Conservation (phyloP, 73 alveolate genomes). For the Symbiodinium pilosum region DNA sequence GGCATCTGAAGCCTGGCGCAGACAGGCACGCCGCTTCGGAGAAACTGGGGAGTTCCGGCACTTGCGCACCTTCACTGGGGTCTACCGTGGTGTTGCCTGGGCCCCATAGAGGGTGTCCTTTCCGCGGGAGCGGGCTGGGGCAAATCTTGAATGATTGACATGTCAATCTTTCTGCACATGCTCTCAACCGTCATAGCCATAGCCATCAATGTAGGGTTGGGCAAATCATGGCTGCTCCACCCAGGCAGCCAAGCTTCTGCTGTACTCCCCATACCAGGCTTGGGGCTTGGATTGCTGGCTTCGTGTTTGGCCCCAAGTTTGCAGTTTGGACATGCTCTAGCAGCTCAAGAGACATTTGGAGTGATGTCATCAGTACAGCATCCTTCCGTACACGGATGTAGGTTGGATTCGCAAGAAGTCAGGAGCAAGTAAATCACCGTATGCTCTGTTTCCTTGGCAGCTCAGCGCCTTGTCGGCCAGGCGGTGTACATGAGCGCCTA, state of each 20-base stretch:
- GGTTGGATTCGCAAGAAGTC: too few species aligned
- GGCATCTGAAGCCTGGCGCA: neutral
- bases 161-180: too few species aligned
- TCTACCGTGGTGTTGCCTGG: constrained; percentile 68
- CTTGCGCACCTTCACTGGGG: constrained; percentile 36
- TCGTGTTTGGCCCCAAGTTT: too few species aligned
- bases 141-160: too few species aligned
- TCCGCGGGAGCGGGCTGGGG: too few species aligned
- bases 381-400: neutral
- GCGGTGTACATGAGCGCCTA: constrained; percentile 92
- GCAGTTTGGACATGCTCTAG: neutral
- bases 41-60: constrained; percentile 44
- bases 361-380: neutral
- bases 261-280: constrained; percentile 81
- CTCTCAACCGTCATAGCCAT: too few species aligned
- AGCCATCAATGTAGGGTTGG: too few species aligned
- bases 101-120: too few species aligned
- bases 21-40: constrained; percentile 72
- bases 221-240: too few species aligned
- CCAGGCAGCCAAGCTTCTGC: constrained; percentile 52
- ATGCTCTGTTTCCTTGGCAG: too few species aligned
- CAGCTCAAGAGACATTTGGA: neutral
- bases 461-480: neutral
- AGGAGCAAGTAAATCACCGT: too few species aligned
- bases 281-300: too few species aligned